Conservation (phyloP, 768 basidiomycete genomes). For the Pulveroboletus sp. region DNA sequence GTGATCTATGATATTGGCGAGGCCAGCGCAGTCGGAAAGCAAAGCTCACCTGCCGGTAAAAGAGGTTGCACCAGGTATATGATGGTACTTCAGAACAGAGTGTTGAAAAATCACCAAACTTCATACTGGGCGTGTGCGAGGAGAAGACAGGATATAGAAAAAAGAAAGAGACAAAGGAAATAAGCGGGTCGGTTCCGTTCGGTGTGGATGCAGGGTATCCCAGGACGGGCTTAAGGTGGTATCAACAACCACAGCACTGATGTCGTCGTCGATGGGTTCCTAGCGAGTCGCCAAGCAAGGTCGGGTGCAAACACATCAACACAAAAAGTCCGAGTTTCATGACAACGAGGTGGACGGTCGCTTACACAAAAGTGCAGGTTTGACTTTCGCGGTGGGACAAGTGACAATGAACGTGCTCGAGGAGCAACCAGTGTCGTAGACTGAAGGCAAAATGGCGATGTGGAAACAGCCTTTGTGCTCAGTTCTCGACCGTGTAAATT, state of each 20-base stretch:
- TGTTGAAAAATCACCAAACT: slow-evolving; percentile 69
- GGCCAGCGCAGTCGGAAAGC: slow-evolving; percentile 4
- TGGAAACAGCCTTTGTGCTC: too few relatives aligned
- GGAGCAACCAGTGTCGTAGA: not conserved
- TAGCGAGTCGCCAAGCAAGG: slow-evolving; percentile 27
- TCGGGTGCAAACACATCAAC: slow-evolving; percentile 29
- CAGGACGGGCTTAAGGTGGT: slow-evolving; percentile 13
- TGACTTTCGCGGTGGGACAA: not conserved
- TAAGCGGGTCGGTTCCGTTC: slow-evolving; percentile 4
- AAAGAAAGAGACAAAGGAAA: not conserved
- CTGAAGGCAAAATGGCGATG: not conserved
- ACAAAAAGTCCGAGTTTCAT: slow-evolving; percentile 22
- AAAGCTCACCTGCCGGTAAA: slow-evolving; percentile 73
- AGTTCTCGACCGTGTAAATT: too few relatives aligned
- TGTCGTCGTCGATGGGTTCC: slow-evolving; percentile 15
- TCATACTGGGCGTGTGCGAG: slow-evolving; percentile 33
- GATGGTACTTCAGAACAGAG: slow-evolving; percentile 68
- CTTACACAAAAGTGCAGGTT: slow-evolving; percentile 14
- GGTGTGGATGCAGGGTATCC: slow-evolving; percentile 9
- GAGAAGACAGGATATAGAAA: not conserved
- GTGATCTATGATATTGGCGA: slow-evolving; percentile 19
- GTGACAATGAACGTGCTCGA: not conserved
- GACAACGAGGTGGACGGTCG: slow-evolving; percentile 13
- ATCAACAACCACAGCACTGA: slow-evolving; percentile 10
- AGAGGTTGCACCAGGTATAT: slow-evolving; percentile 92